Base-by-base conservation (phyloP, 495 filamentous ascomycete species). In the Trichoderma orchidacearum region DNA sequence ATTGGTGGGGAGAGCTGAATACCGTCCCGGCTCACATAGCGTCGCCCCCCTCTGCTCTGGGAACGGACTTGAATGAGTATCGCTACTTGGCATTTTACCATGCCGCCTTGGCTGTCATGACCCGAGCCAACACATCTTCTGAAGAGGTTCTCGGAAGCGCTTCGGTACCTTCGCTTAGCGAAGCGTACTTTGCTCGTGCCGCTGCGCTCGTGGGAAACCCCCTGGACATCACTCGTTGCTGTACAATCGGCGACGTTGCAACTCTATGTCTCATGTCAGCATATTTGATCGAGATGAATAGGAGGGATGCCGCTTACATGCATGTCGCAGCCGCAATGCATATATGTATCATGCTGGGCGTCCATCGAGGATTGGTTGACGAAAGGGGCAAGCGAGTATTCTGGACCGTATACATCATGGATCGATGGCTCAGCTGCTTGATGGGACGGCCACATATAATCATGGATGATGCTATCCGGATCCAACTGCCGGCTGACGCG, bases 391-490 rank as follows among this genome's bases (percentile, higher is more conserved):
- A 68, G 34, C 57, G 72, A 38, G 59, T 61, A 5, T 75, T 75
- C 30, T 75, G 72, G 72, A 74, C 68, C 8, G 60, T 73, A 13
- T 74, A 70, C 48, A 66, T 68, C 21, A 51, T 75, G 13, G 72
- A 75, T 48, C 60, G 70, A 64, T 74, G 58, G 65, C 32, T 74
- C 55, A 69, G 70, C 58, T 73, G 71, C 52, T 57, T 75, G 2
- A 63, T 72, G 64, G 72, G 72, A 11, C 66, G 72, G n/a, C 69
- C 71, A 12, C 58, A 67, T 15, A 63, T 62, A 7, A 62, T 70
- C 13, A 57, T 57, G 2, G 64, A 73, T 38, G 67, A 71, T 15
- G 65, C 64, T 29, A 67, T 75, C 21, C 62, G 51, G 23, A 57
- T 73, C 4, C 61, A 56, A 6, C 35, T 68, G 11, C 73, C 73